Evolutionary conservation across 441 rosid species (phyloP), one percentile per base, ranked within the genome.

Genomic region (Gossypium davidsonii): DNA sequence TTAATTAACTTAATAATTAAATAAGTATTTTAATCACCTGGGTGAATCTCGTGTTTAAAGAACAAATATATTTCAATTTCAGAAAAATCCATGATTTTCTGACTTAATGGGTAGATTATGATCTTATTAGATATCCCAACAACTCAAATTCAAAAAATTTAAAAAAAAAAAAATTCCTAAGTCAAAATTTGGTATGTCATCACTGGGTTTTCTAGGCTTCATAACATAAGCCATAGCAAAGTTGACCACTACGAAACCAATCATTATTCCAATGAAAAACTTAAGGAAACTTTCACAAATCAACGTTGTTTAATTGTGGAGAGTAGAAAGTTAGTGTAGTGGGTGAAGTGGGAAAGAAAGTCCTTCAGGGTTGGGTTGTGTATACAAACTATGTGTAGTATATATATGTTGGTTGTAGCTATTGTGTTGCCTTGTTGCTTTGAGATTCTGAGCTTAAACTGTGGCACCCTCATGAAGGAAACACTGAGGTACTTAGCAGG

Each of bases 401-500:
- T 67, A 64, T 81, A 51, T 63, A 9, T 6, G 5, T 67, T 58
- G 71, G n/a, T 65, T 56, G 65, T 65, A 56, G 69, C 70, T 42
- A 77, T 74, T 20, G 72, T 75, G 44, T 65, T 79, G 67, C 62
- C 76, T 69, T 70, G 76, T 46, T 69, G 76, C 42, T 75, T 67
- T 65, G 69, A 68, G 63, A 74, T 74, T 64, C 70, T 64, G 17
- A 76, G 58, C 58, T 67, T 67, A 48, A 67, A 73, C 17, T 51
- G 72, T 53, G 37, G 60, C 79, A 20, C 49, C 68, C 60, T 48
- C 56, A 94, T 94, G 98, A 92, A 91, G 84, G 94, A 80, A 79
- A 83, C 94, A 28, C 73, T 89, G n/a, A 90, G 76, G 72, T 92
- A 94, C 82, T 78, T 94, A 34, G 93, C 96, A 37, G 96, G 97